Evolutionary conservation across 73 alveolate genomes (phyloP), one percentile per base, ranked within the genome.

Genomic region (Paramecium bursaria): DNA sequence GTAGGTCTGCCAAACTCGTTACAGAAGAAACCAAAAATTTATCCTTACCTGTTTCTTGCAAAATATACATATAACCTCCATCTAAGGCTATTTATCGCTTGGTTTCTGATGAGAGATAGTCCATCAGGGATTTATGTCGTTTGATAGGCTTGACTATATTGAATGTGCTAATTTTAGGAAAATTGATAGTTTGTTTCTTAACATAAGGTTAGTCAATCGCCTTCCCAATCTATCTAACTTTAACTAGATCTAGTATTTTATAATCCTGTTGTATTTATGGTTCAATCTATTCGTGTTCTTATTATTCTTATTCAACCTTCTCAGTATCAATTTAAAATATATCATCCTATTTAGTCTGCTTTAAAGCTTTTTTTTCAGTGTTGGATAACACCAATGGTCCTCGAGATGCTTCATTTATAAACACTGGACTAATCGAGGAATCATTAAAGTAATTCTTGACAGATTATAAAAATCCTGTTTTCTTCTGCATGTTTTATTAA

Each of bases 111-210:
- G 82, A n/a, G 17, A 67, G 4, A 27, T 33, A 67, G 27, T 67
- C 82, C 53, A 39, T 67, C 19, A 67, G 27, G 14, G 82, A 67
- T 67, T 67, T 67, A 15, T 67, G 82, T n/a, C 46, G 19, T 35
- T 67, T 67, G 2, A 67, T 39, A 7, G 82, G 82, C 15, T 67
- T 67, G 0, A 67, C 27, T 0, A 67, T 47, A 21, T 46, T 13
- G 15, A 67, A 67, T 67, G 82, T 67, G 21, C 82, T 67, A 7
- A 35, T 57, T 9, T 53, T 53, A 67, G 82, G 82, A 42, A 67
- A 67, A 42, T 67, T 67, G 7, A 67, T 67, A 2, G 44, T 67
- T 67, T 67, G 15, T 67, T 67, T 67, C 44, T 67, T 67, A 22
- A 25, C 14, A 19, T 67, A 67, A 0, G 60, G 60, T 11, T 15